These are phyloP conservation scores for Umbelopsis sp. DNA, from an alignment of 192 early-diverging fungal genomes.

Conservation along the genomic window DNA sequence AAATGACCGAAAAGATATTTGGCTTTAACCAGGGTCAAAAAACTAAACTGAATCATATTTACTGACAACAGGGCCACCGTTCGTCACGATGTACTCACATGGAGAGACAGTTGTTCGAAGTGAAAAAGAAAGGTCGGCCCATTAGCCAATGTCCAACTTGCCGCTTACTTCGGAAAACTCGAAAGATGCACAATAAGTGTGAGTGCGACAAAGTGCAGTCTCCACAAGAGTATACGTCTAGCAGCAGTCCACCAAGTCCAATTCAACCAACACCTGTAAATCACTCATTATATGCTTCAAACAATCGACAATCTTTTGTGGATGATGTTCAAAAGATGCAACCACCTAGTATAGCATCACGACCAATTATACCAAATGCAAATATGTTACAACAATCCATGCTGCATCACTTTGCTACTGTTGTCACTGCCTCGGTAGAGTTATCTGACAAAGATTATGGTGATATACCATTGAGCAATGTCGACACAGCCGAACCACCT, in stretches of 20 bases:
- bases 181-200: slow-evolving; percentile 70
- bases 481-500: neutral
- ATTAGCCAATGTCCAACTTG: slow-evolving; percentile 68
- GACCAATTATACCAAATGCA: neutral
- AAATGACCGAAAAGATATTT: neutral
- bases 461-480: slow-evolving; percentile 5
- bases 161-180: slow-evolving; percentile 63
- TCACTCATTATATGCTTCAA: neutral
- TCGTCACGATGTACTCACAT: slow-evolving; percentile 40
- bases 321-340: neutral
- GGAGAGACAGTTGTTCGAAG: slow-evolving; percentile 60
- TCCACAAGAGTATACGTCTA: neutral
- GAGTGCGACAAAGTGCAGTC: slow-evolving; percentile 37
- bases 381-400: neutral
- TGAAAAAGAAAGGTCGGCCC: slow-evolving; percentile 74
- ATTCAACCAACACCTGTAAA: neutral
- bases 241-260: neutral
- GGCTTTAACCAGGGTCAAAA: neutral
- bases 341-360: neutral
- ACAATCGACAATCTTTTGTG: neutral
- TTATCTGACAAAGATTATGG: neutral
- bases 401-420: slow-evolving; percentile 6
- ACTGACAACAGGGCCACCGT: slow-evolving; percentile 34
- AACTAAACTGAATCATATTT: neutral
- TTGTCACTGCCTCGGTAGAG: neutral